phyloP scores from a whole-genome alignment of 345 rosid genomes.

The Leavenworthia alabamica region DNA sequence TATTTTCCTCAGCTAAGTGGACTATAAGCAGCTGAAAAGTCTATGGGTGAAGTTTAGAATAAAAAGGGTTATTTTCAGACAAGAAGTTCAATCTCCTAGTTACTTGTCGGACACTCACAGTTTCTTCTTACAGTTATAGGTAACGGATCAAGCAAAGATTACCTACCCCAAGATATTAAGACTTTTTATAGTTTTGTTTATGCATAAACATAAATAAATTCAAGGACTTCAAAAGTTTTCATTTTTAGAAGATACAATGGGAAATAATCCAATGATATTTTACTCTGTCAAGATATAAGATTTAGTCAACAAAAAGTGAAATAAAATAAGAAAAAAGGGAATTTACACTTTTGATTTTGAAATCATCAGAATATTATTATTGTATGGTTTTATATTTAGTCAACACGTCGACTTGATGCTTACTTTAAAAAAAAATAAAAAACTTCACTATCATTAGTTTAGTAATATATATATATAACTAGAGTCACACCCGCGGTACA shows the following conservation, averaged over 20 bases:
- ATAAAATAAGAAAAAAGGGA: not conserved
- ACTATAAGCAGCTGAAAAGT: too few relatives aligned
- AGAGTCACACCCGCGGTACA: too few relatives aligned
- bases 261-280: not conserved
- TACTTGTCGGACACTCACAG: slow-evolving; percentile 27
- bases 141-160: slow-evolving; percentile 19
- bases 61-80: slow-evolving; percentile 12
- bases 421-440: too few relatives aligned
- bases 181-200: not conserved
- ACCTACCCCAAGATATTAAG: not conserved
- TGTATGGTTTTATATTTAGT: too few relatives aligned
- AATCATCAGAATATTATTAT: too few relatives aligned
- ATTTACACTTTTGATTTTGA: not conserved
- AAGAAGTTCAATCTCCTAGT: slow-evolving; percentile 24
- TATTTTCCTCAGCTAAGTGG: too few relatives aligned
- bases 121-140: slow-evolving; percentile 10
- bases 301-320: not conserved
- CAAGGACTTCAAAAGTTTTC: not conserved
- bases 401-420: too few relatives aligned
- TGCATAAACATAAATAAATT: not conserved
- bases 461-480: too few relatives aligned
- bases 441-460: too few relatives aligned
- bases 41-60: slow-evolving; percentile 10
- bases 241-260: not conserved
- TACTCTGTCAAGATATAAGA: not conserved